Conservation (phyloP, 2,329 filamentous ascomycete genomes). For the Parafenestella ontariensis region DNA sequence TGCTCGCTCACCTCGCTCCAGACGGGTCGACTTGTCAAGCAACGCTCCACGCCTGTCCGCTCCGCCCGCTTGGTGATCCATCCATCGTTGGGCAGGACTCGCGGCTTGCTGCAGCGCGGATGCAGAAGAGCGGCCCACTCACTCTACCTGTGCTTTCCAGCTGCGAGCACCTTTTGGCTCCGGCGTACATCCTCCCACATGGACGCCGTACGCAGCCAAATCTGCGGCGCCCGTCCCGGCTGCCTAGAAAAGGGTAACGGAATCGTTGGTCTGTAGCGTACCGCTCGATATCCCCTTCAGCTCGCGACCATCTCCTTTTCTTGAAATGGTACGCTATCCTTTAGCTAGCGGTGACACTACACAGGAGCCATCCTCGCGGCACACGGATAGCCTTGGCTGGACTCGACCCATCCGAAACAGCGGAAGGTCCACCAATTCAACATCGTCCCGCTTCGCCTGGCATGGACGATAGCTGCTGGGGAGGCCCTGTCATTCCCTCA, state of each 20-base stretch:
- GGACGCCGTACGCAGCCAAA: slow-evolving; percentile 22
- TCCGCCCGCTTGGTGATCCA: slow-evolving; percentile 18
- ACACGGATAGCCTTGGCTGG: slow-evolving; percentile 25
- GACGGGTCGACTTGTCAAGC: slow-evolving; percentile 4
- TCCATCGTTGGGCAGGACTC: slow-evolving; percentile 28
- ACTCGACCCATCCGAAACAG: slow-evolving; percentile 32
- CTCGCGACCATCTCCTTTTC: slow-evolving; percentile 18
- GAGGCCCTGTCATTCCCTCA: slow-evolving; percentile 38
- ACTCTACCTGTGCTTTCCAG: slow-evolving; percentile 22
- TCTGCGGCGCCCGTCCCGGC: slow-evolving; percentile 25
- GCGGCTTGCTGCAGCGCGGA: slow-evolving; percentile 31
- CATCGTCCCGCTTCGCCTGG: slow-evolving; percentile 37
- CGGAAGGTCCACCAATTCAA: slow-evolving; percentile 38
- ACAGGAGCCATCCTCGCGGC: slow-evolving; percentile 35
- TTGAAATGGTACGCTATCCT: slow-evolving; percentile 7
- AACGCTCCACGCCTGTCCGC: slow-evolving; percentile 12
- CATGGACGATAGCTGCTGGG: slow-evolving; percentile 27
- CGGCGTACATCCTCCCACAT: slow-evolving; percentile 28
- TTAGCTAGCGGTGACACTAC: slow-evolving; percentile 28
- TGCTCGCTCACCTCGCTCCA: slow-evolving; percentile 14
- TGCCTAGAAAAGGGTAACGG: slow-evolving; percentile 20
- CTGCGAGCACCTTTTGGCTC: slow-evolving; percentile 26
- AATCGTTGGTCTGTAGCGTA: slow-evolving; percentile 13
- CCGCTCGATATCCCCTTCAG: slow-evolving; percentile 15
- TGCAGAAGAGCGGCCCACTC: slow-evolving; percentile 31